Evolutionary conservation across 164 flowering plant genomes (phyloP).

Genomic region (Vitis labrusca): DNA sequence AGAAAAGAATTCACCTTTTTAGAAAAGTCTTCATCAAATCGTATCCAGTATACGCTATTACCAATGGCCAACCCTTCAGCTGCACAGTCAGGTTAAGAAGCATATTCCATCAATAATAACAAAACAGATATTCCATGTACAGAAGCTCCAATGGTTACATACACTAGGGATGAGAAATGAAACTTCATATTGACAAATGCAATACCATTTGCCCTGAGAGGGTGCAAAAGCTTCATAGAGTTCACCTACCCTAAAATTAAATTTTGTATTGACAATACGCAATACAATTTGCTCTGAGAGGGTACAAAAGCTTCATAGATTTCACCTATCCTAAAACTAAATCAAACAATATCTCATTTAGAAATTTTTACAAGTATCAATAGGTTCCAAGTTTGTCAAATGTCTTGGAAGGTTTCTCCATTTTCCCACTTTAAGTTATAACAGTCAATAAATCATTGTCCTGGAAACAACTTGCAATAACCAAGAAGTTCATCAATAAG

Average conservation of each 20-base stretch:
- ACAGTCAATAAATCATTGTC: background rate
- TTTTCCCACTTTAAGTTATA: background rate
- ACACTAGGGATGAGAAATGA: background rate
- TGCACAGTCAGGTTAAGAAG: background rate
- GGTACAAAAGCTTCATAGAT: too few species aligned
- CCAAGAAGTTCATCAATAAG: background rate
- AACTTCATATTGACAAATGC: background rate
- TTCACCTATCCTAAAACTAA: background rate
- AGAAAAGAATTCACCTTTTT: conserved; percentile 53
- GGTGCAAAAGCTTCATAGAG: too few species aligned
- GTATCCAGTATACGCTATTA: conserved; percentile 88
- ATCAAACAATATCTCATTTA: background rate
- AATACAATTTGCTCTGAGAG: too few species aligned
- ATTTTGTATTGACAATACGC: too few species aligned
- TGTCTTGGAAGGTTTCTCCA: background rate
- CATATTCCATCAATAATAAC: conserved; percentile 12
- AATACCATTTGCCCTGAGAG: background rate
- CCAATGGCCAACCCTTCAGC: conserved; percentile 70
- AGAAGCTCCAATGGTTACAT: background rate
- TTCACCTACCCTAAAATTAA: too few species aligned
- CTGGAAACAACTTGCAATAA: background rate
- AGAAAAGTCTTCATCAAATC: conserved; percentile 76
- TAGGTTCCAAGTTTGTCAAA: background rate
- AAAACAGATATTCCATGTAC: conserved; percentile 9
- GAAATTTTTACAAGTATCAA: background rate